Evolutionary conservation across 2,329 filamentous ascomycete genomes (phyloP), one percentile per base, ranked within the genome.

Genomic region (Trichoderma simmonsii): DNA sequence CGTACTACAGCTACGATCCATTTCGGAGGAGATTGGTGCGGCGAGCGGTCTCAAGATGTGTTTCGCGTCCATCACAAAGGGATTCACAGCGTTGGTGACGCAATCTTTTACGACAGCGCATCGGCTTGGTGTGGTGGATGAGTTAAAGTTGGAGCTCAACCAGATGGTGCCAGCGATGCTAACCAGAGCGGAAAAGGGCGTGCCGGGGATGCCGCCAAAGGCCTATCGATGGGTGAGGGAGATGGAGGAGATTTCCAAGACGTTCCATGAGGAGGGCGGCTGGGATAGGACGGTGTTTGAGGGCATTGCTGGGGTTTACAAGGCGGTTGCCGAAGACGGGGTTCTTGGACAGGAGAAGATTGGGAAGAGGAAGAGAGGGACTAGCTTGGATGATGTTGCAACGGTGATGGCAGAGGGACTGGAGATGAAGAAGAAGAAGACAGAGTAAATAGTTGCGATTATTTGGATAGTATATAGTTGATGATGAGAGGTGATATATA

Each of bases 211-310:
- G 87, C 86, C 91, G 28, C 88, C 89, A 8, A 95, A 94, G 81
- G 92, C 92, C 21, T 94, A 94, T 79, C 84, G 92, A 12, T 95
- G 92, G 92, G 90, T 93, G 0, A 84, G 86, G 39, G 92, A 94
- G 83, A 94, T 95, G 92, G 86, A 90, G 75, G 89, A 94, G 84
- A 93, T 95, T 77, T 88, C 87, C 4, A 82, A 86, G 71, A 92
- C 90, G 4, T 90, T 93, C 78, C 81, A 81, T 7, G 86, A 88
- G 56, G 90, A 91, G 69, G 91, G 89, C 1, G 91, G 90, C 0
- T 93, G 92, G 78, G 80, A 80, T 5, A 80, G 80, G 12, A 81
- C 83, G 28, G 80, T 91, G 30, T 93, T 93, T 75, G 79, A 82
- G 14, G 87, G 87, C 12, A 87, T 90, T 7, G 90, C 90, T 0